Base-by-base conservation (phyloP, 2,329 filamentous ascomycete species). In the Alternaria rosae region DNA sequence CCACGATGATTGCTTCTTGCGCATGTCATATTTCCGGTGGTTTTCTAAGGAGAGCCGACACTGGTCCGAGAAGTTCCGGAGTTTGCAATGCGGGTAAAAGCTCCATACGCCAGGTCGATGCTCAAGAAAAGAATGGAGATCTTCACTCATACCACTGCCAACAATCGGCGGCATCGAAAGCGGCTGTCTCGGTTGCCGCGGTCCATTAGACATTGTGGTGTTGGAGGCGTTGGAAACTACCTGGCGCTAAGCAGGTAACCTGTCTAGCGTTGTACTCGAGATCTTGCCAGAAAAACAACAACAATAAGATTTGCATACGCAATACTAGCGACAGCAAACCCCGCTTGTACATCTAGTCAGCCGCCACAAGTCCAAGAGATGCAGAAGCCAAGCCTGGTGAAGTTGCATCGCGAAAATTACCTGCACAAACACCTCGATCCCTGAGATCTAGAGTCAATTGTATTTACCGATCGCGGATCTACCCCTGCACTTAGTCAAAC, bases 31-130 rank as follows among this genome's bases (percentile, higher is more conserved):
- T 20, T 17, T 23, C 17, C 47, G 7, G 12, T n/a, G 30, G 35
- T n/a, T 21, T 20, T 30, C 13, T 15, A 35, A 13, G 20, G 30
- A 51, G 20, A 35, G 32, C 47, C 20, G 28, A 15, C 13, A 26
- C 28, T 51, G 20, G 8, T 35, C 47, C 20, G 30, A 51, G 20
- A 51, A 15, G n/a, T n/a, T n/a, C n/a, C n/a, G n/a, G n/a, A n/a
- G n/a, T 51, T 51, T 38, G 47, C 11, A 51, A 23, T 35, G 30
- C 47, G 47, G 47, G 35, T 51, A 51, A 51, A 51, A 23, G 21
- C 35, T 25, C 30, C 47, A 51, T 51, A 21, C 15, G 47, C 47
- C 47, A 25, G 30, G 47, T 38, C 47, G 7, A 51, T 51, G 30
- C 28, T 38, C 20, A 51, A 23, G 35, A 51, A 28, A 51, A 51